phyloP scores from a whole-genome alignment of 352 stramenopile genomes.

The Phytopythium kandeliae region DNA sequence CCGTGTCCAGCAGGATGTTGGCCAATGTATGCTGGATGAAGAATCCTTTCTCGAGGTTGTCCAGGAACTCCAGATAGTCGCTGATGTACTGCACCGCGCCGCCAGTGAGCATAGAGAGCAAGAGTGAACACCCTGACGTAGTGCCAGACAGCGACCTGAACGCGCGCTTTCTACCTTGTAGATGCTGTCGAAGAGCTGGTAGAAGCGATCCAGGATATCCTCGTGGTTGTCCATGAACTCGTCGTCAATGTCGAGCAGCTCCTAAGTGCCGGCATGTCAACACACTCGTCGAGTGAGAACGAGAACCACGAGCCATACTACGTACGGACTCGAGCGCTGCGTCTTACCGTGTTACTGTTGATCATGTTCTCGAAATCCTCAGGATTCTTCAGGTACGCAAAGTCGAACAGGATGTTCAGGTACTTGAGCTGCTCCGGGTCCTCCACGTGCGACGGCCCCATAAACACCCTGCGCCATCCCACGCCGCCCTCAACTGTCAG shows the following conservation, averaged over 20 bases:
- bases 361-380: conserved; percentile 94
- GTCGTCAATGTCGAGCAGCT: conserved; percentile 87
- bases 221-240: conserved; percentile 91
- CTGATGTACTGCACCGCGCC: conserved; percentile 69
- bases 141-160: too few relatives aligned
- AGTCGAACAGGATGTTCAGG: conserved; percentile 93
- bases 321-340: neutral
- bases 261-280: conserved; percentile 13
- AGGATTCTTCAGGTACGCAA: conserved; percentile 92
- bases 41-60: conserved; percentile 90
- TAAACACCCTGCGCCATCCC: conserved; percentile 55
- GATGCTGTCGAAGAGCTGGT: conserved; percentile 87
- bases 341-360: conserved; percentile 79
- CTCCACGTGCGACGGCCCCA: conserved; percentile 82
- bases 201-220: conserved; percentile 84
- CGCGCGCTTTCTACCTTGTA: conserved; percentile 45
- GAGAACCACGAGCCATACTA: too few relatives aligned
- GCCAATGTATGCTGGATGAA: conserved; percentile 96
- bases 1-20: conserved; percentile 91
- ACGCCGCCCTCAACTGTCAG: too few relatives aligned
- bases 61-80: conserved; percentile 90
- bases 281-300: neutral
- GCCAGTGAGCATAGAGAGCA: neutral
- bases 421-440: conserved; percentile 89
- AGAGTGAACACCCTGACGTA: too few relatives aligned